Evolutionary conservation across 768 basidiomycete genomes (phyloP).

Genomic region (Boletus sensibilis): DNA sequence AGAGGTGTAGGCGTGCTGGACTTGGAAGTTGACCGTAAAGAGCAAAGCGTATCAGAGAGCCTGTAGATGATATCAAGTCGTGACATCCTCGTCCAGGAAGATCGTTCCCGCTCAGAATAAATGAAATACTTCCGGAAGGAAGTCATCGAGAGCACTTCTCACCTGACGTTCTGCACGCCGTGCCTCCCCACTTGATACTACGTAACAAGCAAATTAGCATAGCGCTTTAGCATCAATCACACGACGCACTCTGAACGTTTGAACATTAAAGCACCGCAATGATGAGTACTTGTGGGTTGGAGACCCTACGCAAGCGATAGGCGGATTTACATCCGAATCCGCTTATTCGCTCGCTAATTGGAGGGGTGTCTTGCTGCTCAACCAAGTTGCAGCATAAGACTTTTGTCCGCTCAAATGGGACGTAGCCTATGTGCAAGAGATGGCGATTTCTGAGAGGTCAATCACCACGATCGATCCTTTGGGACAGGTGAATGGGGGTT

Average conservation of each 20-base stretch:
- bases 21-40: neutral
- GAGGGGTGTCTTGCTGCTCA: neutral
- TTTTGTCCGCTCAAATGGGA: neutral
- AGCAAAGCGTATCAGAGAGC: neutral
- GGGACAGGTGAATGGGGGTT: neutral
- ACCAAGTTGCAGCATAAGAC: neutral
- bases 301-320: neutral
- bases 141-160: neutral
- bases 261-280: neutral
- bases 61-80: neutral
- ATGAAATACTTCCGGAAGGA: neutral
- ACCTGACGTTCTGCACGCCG: neutral
- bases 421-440: neutral
- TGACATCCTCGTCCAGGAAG: neutral
- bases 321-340: neutral
- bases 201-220: neutral
- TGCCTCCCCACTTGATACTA: neutral
- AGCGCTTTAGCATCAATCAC: neutral
- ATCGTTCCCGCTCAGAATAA: neutral
- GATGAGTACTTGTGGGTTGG: neutral
- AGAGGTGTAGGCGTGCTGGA: neutral
- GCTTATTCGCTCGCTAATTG: neutral
- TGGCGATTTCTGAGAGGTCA: neutral
- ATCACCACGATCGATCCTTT: slow-evolving; percentile 2
- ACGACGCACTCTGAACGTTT: neutral